Percentiles rank a stretch among this genome's conserved stretches.
These are phyloP conservation scores for Phytophthora rubi DNA, from an alignment of 352 stramenopile species.

Conservation along the genomic window DNA sequence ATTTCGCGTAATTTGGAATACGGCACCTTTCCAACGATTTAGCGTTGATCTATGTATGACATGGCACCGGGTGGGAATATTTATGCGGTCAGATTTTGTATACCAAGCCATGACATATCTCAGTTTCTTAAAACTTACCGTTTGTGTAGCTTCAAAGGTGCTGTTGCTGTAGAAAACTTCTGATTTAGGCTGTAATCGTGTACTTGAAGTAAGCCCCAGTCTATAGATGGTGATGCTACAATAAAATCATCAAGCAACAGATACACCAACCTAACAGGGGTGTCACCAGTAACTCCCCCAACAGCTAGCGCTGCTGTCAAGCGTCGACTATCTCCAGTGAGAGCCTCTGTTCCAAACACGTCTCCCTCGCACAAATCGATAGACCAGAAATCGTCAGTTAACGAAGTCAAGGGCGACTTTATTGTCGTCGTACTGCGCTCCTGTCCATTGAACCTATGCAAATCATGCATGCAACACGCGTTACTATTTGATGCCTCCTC, in stretches of 20 bases:
- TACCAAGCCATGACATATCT: background rate
- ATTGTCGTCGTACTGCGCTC: background rate
- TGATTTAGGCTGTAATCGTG: background rate
- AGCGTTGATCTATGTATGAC: constrained; percentile 13
- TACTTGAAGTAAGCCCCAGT: constrained; percentile 2
- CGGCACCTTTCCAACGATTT: constrained; percentile 27
- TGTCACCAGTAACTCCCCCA: background rate
- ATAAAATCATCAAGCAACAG: constrained; percentile 28
- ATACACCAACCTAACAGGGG: constrained; percentile 29
- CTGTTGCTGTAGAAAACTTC: background rate
- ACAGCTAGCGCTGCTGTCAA: constrained; percentile 35
- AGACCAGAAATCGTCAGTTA: constrained; percentile 26
- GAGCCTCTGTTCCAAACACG: constrained; percentile 52
- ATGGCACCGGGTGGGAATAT: background rate
- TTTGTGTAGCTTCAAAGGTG: background rate
- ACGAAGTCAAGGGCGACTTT: background rate
- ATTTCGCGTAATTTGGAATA: constrained; percentile 49
- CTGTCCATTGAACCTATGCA: constrained; percentile 8
- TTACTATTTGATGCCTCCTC: background rate
- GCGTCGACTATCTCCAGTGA: constrained; percentile 14
- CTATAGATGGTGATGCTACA: constrained; percentile 10
- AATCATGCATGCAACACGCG: background rate
- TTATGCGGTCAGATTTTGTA: background rate
- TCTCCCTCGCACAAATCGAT: constrained; percentile 44
- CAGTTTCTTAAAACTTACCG: background rate